Percentiles rank a stretch among this genome's conserved stretches.
Evolutionary conservation across 306 rosid genomes (phyloP).

Genomic region (Biancaea sappan): DNA sequence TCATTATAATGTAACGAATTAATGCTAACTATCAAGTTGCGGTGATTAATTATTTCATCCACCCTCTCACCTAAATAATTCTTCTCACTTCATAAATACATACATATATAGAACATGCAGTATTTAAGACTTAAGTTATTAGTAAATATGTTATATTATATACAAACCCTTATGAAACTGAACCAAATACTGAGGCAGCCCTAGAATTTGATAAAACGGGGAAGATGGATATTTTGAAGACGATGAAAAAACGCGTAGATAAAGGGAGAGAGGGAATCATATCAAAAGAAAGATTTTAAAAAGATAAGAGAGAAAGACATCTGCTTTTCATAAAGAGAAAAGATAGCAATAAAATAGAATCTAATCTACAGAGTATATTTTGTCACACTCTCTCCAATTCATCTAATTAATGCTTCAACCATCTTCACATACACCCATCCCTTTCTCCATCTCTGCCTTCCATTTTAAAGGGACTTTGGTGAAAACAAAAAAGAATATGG

Average conservation of each 20-base stretch:
- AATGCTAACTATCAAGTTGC: too few species aligned
- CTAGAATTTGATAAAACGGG: background rate
- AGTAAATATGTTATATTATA: too few species aligned
- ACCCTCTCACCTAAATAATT: too few species aligned
- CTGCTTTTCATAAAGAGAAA: slow-evolving; percentile 54
- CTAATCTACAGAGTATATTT: slow-evolving; percentile 49
- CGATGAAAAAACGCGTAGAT: slow-evolving; percentile 1
- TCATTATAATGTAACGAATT: too few species aligned
- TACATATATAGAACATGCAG: too few species aligned
- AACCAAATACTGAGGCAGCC: background rate
- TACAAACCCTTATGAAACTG: too few species aligned
- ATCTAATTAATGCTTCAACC: background rate
- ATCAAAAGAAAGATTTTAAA: slow-evolving; percentile 40
- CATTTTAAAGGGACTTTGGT: slow-evolving; percentile 30
- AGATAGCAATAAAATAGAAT: slow-evolving; percentile 55
- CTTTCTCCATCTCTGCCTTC: slow-evolving; percentile 36
- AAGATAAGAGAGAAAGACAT: slow-evolving; percentile 50
- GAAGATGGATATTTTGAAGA: slow-evolving; percentile 28
- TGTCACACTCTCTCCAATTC: slow-evolving; percentile 37
- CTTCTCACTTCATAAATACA: too few species aligned
- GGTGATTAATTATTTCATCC: too few species aligned
- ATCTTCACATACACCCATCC: background rate
- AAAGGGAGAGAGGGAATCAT: slow-evolving; percentile 31
- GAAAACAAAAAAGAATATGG: background rate
- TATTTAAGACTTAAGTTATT: too few species aligned